Evolutionary conservation across 352 stramenopile species (phyloP).

Genomic region (Globisporangium okanoganense): DNA sequence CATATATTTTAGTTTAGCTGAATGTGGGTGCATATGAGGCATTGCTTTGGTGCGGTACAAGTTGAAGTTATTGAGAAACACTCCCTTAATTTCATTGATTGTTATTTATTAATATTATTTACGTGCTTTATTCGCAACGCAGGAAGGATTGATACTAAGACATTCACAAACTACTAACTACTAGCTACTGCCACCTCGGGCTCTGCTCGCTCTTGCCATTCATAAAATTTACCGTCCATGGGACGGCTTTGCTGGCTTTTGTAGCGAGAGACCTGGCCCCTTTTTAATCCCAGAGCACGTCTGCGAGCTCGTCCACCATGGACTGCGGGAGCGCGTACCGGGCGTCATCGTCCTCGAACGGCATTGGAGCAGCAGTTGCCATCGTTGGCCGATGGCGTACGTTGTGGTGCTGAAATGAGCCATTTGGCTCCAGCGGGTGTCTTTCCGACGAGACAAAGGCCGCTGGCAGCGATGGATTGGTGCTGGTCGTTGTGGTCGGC

Average conservation of each 20-base stretch:
- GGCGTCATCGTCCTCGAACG: constrained; percentile 3
- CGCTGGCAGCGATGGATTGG: background rate
- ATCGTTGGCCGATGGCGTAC: background rate
- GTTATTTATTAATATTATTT: constrained; percentile 1
- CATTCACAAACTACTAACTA: background rate
- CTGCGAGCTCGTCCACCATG: constrained; percentile 15
- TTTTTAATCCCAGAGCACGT: constrained; percentile 15
- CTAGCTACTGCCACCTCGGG: background rate
- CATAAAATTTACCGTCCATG: background rate
- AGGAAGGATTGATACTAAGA: background rate
- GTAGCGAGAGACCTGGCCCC: too few species aligned
- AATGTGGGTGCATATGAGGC: background rate
- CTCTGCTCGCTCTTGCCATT: background rate
- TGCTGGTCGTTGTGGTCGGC: background rate
- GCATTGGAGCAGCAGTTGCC: background rate
- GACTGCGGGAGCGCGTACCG: constrained; percentile 11
- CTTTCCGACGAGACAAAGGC: constrained; percentile 13
- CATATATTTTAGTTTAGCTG: too few species aligned
- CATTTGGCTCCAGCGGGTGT: background rate
- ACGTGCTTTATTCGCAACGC: background rate
- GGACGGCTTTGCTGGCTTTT: background rate
- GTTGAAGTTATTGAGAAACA: too few species aligned
- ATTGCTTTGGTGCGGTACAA: too few species aligned
- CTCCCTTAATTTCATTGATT: background rate
- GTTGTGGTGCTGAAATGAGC: background rate